Base-by-base conservation (phyloP, 208 protist species). In the Leishmania mexicana region DNA sequence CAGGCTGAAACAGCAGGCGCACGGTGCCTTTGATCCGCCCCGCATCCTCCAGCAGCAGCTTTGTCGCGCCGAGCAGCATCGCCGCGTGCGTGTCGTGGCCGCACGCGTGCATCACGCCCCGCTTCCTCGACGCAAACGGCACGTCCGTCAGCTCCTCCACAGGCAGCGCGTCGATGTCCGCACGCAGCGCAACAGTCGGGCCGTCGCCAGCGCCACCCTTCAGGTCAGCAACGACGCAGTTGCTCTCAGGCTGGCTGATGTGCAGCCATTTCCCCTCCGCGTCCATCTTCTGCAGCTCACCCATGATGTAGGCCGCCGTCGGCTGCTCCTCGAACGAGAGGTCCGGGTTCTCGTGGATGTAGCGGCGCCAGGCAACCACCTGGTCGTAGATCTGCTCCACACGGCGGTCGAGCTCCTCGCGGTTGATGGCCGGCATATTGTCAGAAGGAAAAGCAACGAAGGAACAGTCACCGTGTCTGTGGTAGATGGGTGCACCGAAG, bases 1-100 rank as follows among this genome's bases (percentile, higher is more conserved):
- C 91, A 75, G 87, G 91, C 85, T 95, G 91, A 76, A 95, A 95
- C 60, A 95, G 83, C 80, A 95, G 91, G n/a, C 91, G 91, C 71
- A 95, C 89, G 21, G 89, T 90, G 76, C 91, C 91, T 21, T 85
- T 75, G 81, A 94, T 89, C 76, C 78, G 72, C 58, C 80, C 84
- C 58, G 81, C 82, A 62, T 90, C 81, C 72, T 85, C 83, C 62
- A 86, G 82, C 58, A 92, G 86, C 75, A 93, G 81, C 85, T 89
- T 85, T 42, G 86, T 81, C 40, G 91, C 88, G 40, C 87, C 88
- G 58, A 92, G 82, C 77, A 94, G 89, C 84, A 90, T 90, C 58
- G 90, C 90, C 24, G 88, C 87, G 80, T 94, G 90, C 42, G 86
- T 79, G 85, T 94, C 90, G 81, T 94, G 90, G 35, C 90, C 90